Base-by-base conservation (phyloP, 2,329 filamentous ascomycete species). In the Coccinonectria pachysandricola region DNA sequence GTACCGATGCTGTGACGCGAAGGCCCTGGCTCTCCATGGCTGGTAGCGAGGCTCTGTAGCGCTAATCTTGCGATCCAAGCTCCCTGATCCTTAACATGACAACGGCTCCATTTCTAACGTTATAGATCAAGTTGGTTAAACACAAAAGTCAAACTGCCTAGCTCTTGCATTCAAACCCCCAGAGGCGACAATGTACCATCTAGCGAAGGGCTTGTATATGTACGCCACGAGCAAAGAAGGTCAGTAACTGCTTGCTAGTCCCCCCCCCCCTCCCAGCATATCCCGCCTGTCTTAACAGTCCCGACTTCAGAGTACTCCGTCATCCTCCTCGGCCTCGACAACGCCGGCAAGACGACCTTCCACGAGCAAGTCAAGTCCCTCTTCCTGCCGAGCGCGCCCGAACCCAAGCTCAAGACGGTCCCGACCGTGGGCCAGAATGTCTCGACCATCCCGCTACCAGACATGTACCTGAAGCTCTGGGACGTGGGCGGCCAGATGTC, bases 401-500 rank as follows among this genome's bases (percentile, higher is more conserved):
- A 61, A 54, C 82, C 63, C 48, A 87, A 68, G 59, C 74, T 64
- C 42, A 87, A 91, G 53, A 95, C 88, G 22, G 88, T 96, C 6
- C 91, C 91, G 15, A 98, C 91, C 12, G 88, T 96, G 45, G 91
- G 91, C 40, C 91, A 96, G 56, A 96, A 96, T 59, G 87, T 96
- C 39, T 82, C 84, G 36, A 91, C 87, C 23, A 83, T 98, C 51
- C 75, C 81, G 12, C 69, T 96, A 13, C 80, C 85, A 10, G 85
- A 94, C 55, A 88, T 95, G 75, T 95, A 96, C 64, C 68, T 98
- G 50, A 94, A 95, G 65, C 81, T 98, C 46, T 96, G 91, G 91
- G 91, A 98, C 52, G 85, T 98, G 1, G 91, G 91, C 39, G 91
- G 91, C 6, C 91, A 98, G 57, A 76, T 91, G 49, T 80, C 74